Evolutionary conservation across 331 rosid genomes (phyloP).

Genomic region (Malus hybrid): DNA sequence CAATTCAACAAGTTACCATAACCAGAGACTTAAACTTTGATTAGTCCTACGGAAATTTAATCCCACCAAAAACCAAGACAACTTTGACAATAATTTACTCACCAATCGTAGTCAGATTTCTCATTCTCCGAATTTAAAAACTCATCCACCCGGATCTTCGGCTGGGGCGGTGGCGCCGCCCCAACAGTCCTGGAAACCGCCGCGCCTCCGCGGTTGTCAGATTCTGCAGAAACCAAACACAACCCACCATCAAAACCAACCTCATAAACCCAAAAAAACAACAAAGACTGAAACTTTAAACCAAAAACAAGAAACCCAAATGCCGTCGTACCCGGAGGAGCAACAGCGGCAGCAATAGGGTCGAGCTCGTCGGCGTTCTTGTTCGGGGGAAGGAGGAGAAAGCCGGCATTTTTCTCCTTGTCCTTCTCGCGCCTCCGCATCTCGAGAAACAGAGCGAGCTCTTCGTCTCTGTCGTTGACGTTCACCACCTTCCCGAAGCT

Average conservation of each 20-base stretch:
- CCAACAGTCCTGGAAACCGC: constrained; percentile 37
- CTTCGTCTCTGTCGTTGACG: constrained; percentile 69
- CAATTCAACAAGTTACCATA: neutral
- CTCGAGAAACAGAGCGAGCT: constrained; percentile 66
- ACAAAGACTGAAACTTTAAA: neutral
- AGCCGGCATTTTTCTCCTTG: constrained; percentile 38
- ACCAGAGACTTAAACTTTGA: neutral
- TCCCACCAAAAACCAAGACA: neutral
- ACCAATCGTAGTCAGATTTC: constrained; percentile 94
- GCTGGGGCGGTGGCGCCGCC: constrained; percentile 11
- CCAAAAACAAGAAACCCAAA: neutral
- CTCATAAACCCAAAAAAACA: too few species aligned
- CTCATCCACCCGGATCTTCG: constrained; percentile 59
- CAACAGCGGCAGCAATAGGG: constrained; percentile 15
- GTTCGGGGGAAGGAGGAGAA: constrained; percentile 35
- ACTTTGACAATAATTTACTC: neutral
- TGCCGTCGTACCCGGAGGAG: constrained; percentile 33
- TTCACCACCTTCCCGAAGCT: constrained; percentile 55
- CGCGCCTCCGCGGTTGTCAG: constrained; percentile 30
- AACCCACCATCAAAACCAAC: neutral
- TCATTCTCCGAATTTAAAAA: constrained; percentile 85
- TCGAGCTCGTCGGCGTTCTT: constrained; percentile 39
- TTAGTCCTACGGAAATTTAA: neutral
- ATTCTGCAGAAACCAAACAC: constrained; percentile 29
- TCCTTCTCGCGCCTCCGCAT: constrained; percentile 58